phyloP scores from a whole-genome alignment of 1,284 basidiomycete genomes.

The Paramarasmius palmivorus region DNA sequence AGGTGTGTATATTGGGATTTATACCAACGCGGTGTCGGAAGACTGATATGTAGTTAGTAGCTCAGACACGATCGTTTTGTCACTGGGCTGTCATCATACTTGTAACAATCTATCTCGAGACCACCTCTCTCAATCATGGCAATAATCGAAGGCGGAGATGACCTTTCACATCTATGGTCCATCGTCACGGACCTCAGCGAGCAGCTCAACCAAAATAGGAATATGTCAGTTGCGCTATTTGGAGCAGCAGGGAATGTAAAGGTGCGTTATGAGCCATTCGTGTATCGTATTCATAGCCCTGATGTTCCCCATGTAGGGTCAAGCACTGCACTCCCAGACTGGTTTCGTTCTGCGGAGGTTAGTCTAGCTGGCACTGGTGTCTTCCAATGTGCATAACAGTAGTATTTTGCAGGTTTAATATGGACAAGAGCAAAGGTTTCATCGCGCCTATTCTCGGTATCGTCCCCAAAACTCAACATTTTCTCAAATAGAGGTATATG shows the following conservation, averaged over 20 bases:
- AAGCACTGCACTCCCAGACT: conserved; percentile 73
- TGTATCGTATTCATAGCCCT: background rate
- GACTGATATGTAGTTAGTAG: too few species aligned
- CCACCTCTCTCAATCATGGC: conserved; percentile 28
- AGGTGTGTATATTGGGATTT: too few species aligned
- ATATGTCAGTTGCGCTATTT: conserved; percentile 56
- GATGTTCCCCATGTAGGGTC: conserved; percentile 40
- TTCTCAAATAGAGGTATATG: conserved; percentile 75
- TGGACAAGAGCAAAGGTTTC: conserved; percentile 88
- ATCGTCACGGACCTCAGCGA: conserved; percentile 81
- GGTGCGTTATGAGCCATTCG: conserved; percentile 42
- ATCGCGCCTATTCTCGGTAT: conserved; percentile 10
- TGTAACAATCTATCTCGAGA: too few species aligned
- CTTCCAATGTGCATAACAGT: background rate
- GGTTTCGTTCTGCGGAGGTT: conserved; percentile 90
- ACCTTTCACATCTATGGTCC: conserved; percentile 69
- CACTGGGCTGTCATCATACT: too few species aligned
- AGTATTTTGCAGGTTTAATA: conserved; percentile 67
- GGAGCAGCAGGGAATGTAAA: conserved; percentile 78
- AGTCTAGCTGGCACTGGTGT: conserved; percentile 20
- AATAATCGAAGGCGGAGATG: conserved; percentile 47
- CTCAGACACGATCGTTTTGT: too few species aligned
- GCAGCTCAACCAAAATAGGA: conserved; percentile 82
- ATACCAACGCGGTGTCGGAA: too few species aligned
- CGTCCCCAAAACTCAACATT: background rate